These are phyloP conservation scores for Biscogniauxia mediterranea DNA, from an alignment of 2,329 filamentous ascomycete species.

Conservation along the genomic window DNA sequence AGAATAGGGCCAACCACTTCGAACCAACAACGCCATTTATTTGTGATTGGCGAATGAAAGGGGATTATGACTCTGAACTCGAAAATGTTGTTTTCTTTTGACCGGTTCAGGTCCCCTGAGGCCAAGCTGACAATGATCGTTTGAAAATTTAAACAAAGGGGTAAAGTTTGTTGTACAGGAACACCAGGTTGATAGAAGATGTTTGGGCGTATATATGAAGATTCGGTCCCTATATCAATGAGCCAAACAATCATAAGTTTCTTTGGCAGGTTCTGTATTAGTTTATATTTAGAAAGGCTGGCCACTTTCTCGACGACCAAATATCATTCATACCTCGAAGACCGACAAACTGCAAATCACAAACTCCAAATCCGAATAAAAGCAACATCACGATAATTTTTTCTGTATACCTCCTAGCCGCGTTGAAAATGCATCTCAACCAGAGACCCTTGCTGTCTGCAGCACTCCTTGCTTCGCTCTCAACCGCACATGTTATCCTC, in stretches of 20 bases:
- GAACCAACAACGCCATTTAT: not conserved
- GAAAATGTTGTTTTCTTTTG: not conserved
- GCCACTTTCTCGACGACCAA: no score
- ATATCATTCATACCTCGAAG: not conserved
- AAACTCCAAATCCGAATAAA: no score
- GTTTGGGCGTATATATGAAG: not conserved
- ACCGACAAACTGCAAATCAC: not conserved
- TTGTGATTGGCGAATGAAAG: not conserved
- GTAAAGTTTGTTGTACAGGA: not conserved
- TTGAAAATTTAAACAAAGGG: not conserved
- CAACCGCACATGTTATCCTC: slow-evolving; percentile 61
- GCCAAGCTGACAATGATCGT: not conserved
- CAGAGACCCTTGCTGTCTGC: not conserved
- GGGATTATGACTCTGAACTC: not conserved
- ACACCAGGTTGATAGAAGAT: not conserved
- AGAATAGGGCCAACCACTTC: not conserved
- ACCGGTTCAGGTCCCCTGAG: not conserved
- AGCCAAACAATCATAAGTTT: not conserved
- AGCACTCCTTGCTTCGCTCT: slow-evolving; percentile 6
- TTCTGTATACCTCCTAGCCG: not conserved
- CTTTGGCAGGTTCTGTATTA: no score
- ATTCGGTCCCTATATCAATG: not conserved
- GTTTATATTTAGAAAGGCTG: no score
- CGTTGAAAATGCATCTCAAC: slow-evolving; percentile 1
- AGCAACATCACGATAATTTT: not conserved